Evolutionary conservation across 108 stramenopile species (phyloP).

Genomic region (Poteriospumella lacustris): DNA sequence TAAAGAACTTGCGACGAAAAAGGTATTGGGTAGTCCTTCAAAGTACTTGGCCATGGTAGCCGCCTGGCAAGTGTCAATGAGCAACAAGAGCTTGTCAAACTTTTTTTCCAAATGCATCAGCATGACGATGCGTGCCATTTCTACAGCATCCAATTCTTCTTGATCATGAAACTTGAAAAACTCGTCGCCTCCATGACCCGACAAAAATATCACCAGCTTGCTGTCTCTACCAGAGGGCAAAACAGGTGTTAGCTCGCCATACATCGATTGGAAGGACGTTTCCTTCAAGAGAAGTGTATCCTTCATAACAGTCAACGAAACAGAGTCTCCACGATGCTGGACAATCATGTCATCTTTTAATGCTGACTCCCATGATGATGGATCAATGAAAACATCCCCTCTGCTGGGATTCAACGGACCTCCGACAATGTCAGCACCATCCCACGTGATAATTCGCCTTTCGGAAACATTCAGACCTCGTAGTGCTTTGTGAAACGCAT

Average conservation of each 20-base stretch:
- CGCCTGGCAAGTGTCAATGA: constrained; percentile 91
- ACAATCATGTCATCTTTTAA: not conserved
- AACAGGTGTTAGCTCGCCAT: not conserved
- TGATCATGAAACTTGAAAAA: constrained; percentile 94
- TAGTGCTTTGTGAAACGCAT: constrained; percentile 65
- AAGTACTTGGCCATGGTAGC: constrained; percentile 53
- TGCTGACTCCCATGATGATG: not conserved
- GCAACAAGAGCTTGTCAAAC: constrained; percentile 66
- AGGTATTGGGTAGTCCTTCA: constrained; percentile 58
- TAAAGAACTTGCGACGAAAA: constrained; percentile 64
- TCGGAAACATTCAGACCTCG: constrained; percentile 63
- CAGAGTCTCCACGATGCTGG: not conserved
- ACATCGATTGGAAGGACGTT: not conserved
- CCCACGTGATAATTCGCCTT: constrained; percentile 75
- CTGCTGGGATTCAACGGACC: constrained; percentile 51
- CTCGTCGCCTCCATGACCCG: constrained; percentile 92
- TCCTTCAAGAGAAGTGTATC: not conserved
- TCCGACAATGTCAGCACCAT: constrained; percentile 75
- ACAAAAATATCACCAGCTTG: constrained; percentile 73
- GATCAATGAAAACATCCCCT: not conserved
- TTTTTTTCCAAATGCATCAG: constrained; percentile 60
- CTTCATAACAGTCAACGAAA: not conserved
- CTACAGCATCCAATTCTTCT: constrained; percentile 77
- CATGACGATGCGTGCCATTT: constrained; percentile 62
- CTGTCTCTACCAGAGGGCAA: constrained; percentile 15